Base-by-base conservation (phyloP, 2,329 filamentous ascomycete species). In the Alternaria consortialis region DNA sequence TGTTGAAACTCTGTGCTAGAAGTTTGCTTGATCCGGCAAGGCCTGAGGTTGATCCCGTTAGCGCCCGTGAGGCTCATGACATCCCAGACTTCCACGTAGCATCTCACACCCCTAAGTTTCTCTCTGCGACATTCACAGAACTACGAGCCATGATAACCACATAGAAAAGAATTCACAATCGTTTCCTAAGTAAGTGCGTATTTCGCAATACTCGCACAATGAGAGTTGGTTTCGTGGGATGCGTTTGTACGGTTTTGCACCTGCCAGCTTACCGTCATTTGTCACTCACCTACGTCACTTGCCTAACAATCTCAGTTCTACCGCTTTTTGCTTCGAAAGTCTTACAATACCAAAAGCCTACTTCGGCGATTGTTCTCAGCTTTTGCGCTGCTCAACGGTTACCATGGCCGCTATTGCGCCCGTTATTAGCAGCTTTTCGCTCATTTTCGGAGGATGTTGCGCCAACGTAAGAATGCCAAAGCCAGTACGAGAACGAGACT, bases 361-460 rank as follows among this genome's bases (percentile, higher is more conserved):
- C 40, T 6, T 12, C n/a, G 23, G 6, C 32, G 17, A 40, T n/a
- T 15, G n/a, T 15, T 52, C 31, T 27, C 36, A 52, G 32, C 6
- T 3, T n/a, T 31, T 27, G 17, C 31, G 46, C 37, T 29, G 6
- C 37, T 17, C 13, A 23, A 34, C 11, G 13, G 15, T 47, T 43
- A 54, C 31, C 51, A 79, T 79, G 75, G 75, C 75, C 53, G 73
- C 74, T 20, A 56, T 78, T 51, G 76, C 75, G 12, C 70, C 78
- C 20, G 71, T 81, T 37, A 70, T 76, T 9, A 78, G 79, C 58
- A 96, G 96, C 86, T 85, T 94, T 59, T 85, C 85, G 53, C 86
- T 98, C 67, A 98, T 99, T 61, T 97, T 99, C 79, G 95, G 95
- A 53, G 95, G 95, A 31, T 97, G 93, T 77, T 97, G 94, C 81